These are phyloP conservation scores for Aspergillus taichungensis DNA, from an alignment of 495 filamentous ascomycete species.

Conservation along the genomic window DNA sequence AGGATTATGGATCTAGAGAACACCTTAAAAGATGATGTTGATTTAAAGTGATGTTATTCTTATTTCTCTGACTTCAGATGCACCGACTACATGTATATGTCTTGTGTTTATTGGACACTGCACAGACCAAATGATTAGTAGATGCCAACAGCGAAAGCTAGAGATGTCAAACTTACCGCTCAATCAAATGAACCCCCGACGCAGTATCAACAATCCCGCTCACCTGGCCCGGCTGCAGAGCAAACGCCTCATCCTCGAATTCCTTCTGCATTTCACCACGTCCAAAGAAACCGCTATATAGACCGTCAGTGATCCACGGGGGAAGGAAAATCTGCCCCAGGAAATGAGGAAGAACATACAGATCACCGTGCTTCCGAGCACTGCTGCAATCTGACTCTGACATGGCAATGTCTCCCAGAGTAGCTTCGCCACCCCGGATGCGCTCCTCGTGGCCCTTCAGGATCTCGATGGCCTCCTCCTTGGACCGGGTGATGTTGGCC, in stretches of 20 bases:
- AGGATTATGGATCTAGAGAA: no score
- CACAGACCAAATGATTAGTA: slow-evolving; percentile 8
- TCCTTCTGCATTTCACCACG: slow-evolving; percentile 97
- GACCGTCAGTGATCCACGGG: slow-evolving; percentile 13
- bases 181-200: slow-evolving; percentile 92
- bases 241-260: slow-evolving; percentile 92
- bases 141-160: neutral
- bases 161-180: slow-evolving; percentile 53
- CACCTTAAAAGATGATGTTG: no score
- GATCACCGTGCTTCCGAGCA: slow-evolving; percentile 84
- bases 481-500: slow-evolving; percentile 74
- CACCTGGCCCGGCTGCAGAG: slow-evolving; percentile 73
- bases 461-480: slow-evolving; percentile 75
- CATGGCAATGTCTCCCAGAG: slow-evolving; percentile 70
- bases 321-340: neutral
- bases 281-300: slow-evolving; percentile 74
- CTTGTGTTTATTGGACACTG: slow-evolving; percentile 24
- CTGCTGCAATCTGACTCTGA: slow-evolving; percentile 93
- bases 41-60: no score
- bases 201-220: slow-evolving; percentile 81
- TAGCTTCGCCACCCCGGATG: slow-evolving; percentile 58
- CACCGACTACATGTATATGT: no score
- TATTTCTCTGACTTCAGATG: no score
- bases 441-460: slow-evolving; percentile 61
- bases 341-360: slow-evolving; percentile 42